Conservation (phyloP, 768 basidiomycete species). For the Podaxis rugospora region DNA sequence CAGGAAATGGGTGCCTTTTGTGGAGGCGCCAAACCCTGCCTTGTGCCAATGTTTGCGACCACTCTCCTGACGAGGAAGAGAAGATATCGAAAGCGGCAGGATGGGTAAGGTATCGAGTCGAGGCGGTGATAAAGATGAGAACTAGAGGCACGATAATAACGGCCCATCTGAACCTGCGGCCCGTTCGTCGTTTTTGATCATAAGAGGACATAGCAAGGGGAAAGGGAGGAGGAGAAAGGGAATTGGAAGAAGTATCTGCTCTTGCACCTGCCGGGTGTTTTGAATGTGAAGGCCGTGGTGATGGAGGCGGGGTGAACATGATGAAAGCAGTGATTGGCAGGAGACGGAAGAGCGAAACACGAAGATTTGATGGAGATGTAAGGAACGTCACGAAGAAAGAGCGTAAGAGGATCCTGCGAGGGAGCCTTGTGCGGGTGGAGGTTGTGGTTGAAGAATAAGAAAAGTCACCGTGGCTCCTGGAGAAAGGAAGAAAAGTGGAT, state of each 20-base stretch:
- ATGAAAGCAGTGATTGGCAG: constrained; percentile 1
- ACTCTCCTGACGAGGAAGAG: constrained; percentile 23
- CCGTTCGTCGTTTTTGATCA: constrained; percentile 36
- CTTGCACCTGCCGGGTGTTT: not conserved
- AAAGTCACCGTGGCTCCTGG: not conserved
- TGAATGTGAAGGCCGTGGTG: constrained; percentile 20
- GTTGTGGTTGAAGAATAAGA: constrained; percentile 14
- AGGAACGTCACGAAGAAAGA: constrained; percentile 14
- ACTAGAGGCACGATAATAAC: constrained; percentile 52
- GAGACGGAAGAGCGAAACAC: not conserved
- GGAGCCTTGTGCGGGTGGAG: constrained; percentile 22
- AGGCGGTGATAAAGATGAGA: constrained; percentile 50
- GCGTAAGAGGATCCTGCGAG: constrained; percentile 11
- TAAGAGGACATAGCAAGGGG: constrained; percentile 12
- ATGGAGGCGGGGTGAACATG: constrained; percentile 34
- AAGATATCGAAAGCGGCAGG: constrained; percentile 39
- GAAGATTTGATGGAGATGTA: not conserved
- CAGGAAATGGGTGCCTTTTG: constrained; percentile 33
- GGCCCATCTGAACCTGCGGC: constrained; percentile 43
- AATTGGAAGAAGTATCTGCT: not conserved
- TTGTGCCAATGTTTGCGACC: constrained; percentile 9
- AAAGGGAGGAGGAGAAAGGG: constrained; percentile 1
- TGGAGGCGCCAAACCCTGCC: constrained; percentile 34
- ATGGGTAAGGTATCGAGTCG: constrained; percentile 47
- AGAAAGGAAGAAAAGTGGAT: not conserved